Conservation (phyloP, 179 eudicot genomes). For the Gypsophila paniculata region DNA sequence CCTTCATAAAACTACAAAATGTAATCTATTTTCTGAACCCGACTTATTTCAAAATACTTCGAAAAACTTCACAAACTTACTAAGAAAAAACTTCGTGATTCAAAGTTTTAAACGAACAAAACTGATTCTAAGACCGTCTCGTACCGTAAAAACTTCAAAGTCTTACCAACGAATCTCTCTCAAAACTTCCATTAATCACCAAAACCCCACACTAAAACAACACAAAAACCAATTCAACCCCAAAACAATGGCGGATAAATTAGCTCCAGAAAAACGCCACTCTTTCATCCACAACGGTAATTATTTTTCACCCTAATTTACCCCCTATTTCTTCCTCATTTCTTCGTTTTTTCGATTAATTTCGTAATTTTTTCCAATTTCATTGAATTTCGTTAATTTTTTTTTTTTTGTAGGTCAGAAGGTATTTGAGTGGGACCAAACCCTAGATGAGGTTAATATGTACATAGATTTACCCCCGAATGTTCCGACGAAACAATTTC, state of each 20-base stretch:
- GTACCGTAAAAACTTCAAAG: too few species aligned
- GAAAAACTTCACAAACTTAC: too few species aligned
- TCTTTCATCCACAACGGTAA: slow-evolving; percentile 74
- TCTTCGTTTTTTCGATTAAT: slow-evolving; percentile 5
- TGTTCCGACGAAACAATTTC: slow-evolving; percentile 65
- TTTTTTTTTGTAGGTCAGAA: slow-evolving; percentile 57
- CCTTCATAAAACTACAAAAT: too few species aligned
- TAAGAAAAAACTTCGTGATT: too few species aligned
- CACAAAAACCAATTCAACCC: background rate
- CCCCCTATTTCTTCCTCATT: background rate
- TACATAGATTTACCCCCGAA: slow-evolving; percentile 77
- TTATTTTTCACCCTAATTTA: background rate
- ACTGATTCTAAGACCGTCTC: too few species aligned
- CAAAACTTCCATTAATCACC: background rate
- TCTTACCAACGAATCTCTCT: too few species aligned
- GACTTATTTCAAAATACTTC: too few species aligned
- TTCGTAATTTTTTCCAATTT: slow-evolving; percentile 1
- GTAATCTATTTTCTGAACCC: too few species aligned
- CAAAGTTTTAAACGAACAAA: too few species aligned
- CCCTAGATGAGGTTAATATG: slow-evolving; percentile 84
- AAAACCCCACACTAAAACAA: background rate
- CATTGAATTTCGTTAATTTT: background rate
- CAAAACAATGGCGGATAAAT: slow-evolving; percentile 64
- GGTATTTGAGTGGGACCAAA: slow-evolving; percentile 97
- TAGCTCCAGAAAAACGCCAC: slow-evolving; percentile 85